Evolutionary conservation across 2,329 filamentous ascomycete species (phyloP).

Genomic region (Arthroderma sp.): DNA sequence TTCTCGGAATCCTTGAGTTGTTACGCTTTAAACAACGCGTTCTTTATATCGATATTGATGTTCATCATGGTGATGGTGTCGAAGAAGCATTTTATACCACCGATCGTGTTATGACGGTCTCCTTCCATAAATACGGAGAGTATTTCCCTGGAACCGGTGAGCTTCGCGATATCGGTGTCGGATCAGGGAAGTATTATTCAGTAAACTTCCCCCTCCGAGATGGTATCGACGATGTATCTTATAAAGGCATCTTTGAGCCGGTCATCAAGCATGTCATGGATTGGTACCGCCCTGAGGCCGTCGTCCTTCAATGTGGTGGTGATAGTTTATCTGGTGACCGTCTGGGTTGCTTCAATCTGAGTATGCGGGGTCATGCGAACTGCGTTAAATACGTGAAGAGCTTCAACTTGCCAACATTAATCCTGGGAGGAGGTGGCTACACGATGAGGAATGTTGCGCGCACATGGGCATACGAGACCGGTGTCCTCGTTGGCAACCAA

Average conservation of each 20-base stretch:
- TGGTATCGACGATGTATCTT: slow-evolving; percentile 55
- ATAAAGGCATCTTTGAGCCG: slow-evolving; percentile 57
- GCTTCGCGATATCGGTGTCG: slow-evolving; percentile 55
- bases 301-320: slow-evolving; percentile 57
- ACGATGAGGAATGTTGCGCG: slow-evolving; percentile 55
- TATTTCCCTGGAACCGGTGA: slow-evolving; percentile 61
- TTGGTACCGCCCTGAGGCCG: slow-evolving; percentile 54
- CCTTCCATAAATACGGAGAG: slow-evolving; percentile 62
- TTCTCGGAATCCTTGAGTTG: slow-evolving; percentile 53
- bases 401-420: slow-evolving; percentile 53
- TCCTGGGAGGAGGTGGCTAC: slow-evolving; percentile 57
- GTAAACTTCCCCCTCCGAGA: slow-evolving; percentile 60
- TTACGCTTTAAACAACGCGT: slow-evolving; percentile 53
- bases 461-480: slow-evolving; percentile 58
- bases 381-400: slow-evolving; percentile 58
- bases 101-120: slow-evolving; percentile 59
- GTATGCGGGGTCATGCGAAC: slow-evolving; percentile 58
- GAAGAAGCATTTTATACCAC: slow-evolving; percentile 62
- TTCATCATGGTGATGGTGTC: slow-evolving; percentile 56
- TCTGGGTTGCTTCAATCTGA: slow-evolving; percentile 57
- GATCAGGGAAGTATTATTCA: slow-evolving; percentile 54
- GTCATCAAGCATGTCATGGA: slow-evolving; percentile 58
- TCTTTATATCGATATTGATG: slow-evolving; percentile 56
- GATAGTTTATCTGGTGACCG: slow-evolving; percentile 57
- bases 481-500: slow-evolving; percentile 69